Conservation (phyloP, 202 grass and related monocot genomes). For the Saccharum hybrid region DNA sequence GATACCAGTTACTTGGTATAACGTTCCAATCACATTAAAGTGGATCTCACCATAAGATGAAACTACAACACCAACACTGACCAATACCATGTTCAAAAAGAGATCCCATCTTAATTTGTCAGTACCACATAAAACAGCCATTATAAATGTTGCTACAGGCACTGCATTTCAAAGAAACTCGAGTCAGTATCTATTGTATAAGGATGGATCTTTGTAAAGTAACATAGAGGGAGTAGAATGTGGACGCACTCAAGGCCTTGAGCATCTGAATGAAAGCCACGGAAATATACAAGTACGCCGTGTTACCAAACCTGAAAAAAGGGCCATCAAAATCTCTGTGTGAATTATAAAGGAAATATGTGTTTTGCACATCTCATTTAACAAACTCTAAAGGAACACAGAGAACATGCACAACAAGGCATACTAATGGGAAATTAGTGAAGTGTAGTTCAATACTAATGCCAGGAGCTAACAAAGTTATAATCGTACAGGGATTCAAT, state of each 20-base stretch:
- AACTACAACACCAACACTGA: conserved; percentile 96
- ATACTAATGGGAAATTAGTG: conserved; percentile 22
- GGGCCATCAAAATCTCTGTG: conserved; percentile 42
- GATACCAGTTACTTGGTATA: conserved; percentile 99
- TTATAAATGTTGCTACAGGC: conserved; percentile 97
- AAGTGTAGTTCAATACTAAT: background rate
- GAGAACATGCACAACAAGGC: conserved; percentile 22
- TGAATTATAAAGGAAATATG: conserved; percentile 25
- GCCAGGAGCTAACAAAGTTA: conserved; percentile 21
- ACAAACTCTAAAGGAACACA: conserved; percentile 18
- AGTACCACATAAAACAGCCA: conserved; percentile 94
- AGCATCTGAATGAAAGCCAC: conserved; percentile 99
- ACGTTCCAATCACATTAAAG: conserved; percentile 93
- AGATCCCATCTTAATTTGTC: conserved; percentile 96
- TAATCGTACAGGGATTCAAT: background rate
- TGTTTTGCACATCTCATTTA: background rate
- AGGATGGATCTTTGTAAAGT: conserved; percentile 18
- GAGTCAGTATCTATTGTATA: conserved; percentile 34
- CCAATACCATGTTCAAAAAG: conserved; percentile 95
- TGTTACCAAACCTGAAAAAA: conserved; percentile 92
- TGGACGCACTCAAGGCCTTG: conserved; percentile 96
- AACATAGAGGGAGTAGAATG: conserved; percentile 28
- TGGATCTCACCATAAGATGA: conserved; percentile 98
- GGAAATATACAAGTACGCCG: conserved; percentile 95
- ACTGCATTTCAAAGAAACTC: conserved; percentile 65